A percentile compares a stretch with the other conserved stretches of the same genome.
Conservation (phyloP, 2,329 filamentous ascomycete genomes). For the Biscogniauxia mediterranea region DNA sequence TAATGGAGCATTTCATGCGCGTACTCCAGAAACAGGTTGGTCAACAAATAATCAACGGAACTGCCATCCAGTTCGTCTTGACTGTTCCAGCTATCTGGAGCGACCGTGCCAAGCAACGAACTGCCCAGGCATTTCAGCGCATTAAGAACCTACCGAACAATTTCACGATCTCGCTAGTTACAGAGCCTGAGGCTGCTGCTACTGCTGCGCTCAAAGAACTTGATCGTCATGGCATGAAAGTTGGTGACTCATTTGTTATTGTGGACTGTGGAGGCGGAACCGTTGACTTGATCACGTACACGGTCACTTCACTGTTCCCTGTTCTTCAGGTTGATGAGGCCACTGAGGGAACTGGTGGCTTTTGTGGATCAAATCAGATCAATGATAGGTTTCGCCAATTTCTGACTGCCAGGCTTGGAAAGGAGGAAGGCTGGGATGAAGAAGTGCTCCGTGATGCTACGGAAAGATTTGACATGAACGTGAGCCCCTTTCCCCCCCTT, state of each 20-base stretch:
- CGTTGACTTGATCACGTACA: constrained; percentile 36
- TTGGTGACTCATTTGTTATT: constrained; percentile 49
- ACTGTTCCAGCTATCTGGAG: constrained; percentile 61
- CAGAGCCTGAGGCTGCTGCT: constrained; percentile 46
- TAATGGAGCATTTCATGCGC: constrained; percentile 48
- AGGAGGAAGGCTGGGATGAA: constrained; percentile 43
- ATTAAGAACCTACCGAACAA: constrained; percentile 33
- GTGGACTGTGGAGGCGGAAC: constrained; percentile 53
- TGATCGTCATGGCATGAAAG: constrained; percentile 39
- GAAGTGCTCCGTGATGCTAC: constrained; percentile 40
- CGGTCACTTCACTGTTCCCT: constrained; percentile 43
- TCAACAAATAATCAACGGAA: constrained; percentile 40
- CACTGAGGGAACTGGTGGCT: constrained; percentile 46
- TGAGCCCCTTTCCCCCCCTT: constrained; percentile 8
- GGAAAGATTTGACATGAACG: constrained; percentile 43
- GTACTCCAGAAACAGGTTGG: constrained; percentile 44
- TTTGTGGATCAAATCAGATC: constrained; percentile 50
- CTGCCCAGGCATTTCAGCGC: constrained; percentile 42
- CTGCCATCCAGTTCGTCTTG: constrained; percentile 51
- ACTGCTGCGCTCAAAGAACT: constrained; percentile 47
- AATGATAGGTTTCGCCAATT: constrained; percentile 47
- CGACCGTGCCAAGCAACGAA: constrained; percentile 51
- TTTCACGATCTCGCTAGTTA: constrained; percentile 31
- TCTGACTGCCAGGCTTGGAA: constrained; percentile 42
- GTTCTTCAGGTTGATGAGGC: constrained; percentile 48